These are phyloP conservation scores for Populus alba DNA, from an alignment of 345 rosid genomes.

Conservation along the genomic window DNA sequence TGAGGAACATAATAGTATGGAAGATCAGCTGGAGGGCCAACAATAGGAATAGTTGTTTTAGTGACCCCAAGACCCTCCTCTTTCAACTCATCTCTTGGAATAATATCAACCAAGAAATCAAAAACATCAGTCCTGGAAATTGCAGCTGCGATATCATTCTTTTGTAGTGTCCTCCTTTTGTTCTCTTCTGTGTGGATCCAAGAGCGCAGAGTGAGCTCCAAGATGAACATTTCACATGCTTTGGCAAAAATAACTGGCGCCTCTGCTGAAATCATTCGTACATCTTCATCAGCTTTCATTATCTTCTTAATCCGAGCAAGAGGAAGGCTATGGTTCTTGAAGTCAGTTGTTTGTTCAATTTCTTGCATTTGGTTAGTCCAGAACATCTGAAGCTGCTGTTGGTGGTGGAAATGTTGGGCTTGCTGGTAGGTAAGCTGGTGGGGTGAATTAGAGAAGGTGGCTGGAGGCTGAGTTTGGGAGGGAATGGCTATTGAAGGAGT, in stretches of 20 bases:
- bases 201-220: constrained; percentile 43
- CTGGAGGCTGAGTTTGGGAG: constrained; percentile 32
- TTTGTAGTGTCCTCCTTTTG: constrained; percentile 44
- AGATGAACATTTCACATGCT: constrained; percentile 47
- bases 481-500: constrained; percentile 39
- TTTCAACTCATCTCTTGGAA: constrained; percentile 45
- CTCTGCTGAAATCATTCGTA: constrained; percentile 50
- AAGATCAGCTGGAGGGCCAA: constrained; percentile 38
- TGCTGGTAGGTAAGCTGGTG: constrained; percentile 41
- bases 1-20: constrained; percentile 40
- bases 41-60: constrained; percentile 33
- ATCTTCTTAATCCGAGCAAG: constrained; percentile 47
- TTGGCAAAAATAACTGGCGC: constrained; percentile 45
- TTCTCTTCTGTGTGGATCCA: constrained; percentile 50
- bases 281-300: constrained; percentile 48
- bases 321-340: constrained; percentile 44
- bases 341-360: constrained; percentile 37
- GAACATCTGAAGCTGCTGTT: constrained; percentile 43
- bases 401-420: constrained; percentile 45
- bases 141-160: constrained; percentile 47
- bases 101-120: constrained; percentile 47
- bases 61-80: constrained; percentile 47
- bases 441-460: constrained; percentile 25
- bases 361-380: constrained; percentile 46
- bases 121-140: constrained; percentile 44